Conservation (phyloP, 768 basidiomycete genomes). For the Suillus cothurnatus region DNA sequence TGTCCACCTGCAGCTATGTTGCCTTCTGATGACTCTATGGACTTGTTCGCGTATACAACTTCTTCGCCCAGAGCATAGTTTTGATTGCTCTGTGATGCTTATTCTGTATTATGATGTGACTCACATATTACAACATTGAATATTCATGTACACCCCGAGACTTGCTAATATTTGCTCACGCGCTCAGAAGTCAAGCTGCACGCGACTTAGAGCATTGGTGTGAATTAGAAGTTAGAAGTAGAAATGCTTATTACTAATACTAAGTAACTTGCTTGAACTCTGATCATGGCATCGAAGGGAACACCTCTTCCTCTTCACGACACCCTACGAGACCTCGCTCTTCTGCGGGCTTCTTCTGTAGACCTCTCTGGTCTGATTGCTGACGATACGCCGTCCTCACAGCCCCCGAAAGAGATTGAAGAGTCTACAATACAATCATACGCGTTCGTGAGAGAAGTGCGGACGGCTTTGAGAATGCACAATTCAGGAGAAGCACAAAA, state of each 20-base stretch:
- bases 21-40: constrained; percentile 51
- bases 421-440: constrained; percentile 47
- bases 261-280: background rate
- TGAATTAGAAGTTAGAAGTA: too few species aligned
- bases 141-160: background rate
- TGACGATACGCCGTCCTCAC: background rate
- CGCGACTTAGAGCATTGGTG: too few species aligned
- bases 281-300: constrained; percentile 33
- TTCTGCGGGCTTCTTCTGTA: constrained; percentile 61
- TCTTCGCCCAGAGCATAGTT: constrained; percentile 29
- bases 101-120: constrained; percentile 16
- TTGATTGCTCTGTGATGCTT: constrained; percentile 18
- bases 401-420: constrained; percentile 3
- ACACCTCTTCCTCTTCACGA: constrained; percentile 58
- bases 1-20: constrained; percentile 16
- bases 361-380: constrained; percentile 38
- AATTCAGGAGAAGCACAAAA: constrained; percentile 53
- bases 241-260: too few species aligned
- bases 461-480: constrained; percentile 56
- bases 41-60: constrained; percentile 45
- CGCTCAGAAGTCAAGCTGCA: background rate
- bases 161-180: constrained; percentile 7
- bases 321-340: constrained; percentile 71
- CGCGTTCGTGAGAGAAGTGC: constrained; percentile 59
- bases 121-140: constrained; percentile 9